A percentile compares a stretch with the other conserved stretches of the same genome.
Evolutionary conservation across 1,284 basidiomycete species (phyloP).

Genomic region (Exobasidium rhododendri): DNA sequence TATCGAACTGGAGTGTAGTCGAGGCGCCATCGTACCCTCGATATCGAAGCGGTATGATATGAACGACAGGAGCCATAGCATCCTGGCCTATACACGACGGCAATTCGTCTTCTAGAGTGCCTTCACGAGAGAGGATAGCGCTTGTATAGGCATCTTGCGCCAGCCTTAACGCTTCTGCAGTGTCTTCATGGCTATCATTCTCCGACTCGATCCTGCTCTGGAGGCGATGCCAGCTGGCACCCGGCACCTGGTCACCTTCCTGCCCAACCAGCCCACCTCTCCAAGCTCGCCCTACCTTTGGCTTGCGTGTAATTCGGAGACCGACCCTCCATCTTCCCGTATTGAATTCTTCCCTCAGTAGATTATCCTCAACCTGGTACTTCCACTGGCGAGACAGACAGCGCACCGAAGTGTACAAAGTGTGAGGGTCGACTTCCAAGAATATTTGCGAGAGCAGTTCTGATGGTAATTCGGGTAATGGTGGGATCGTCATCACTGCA

Average conservation of each 20-base stretch:
- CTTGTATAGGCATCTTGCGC: not conserved
- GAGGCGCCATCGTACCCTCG: constrained; percentile 29
- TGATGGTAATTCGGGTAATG: constrained; percentile 26
- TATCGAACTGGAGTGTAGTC: constrained; percentile 36
- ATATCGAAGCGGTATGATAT: constrained; percentile 42
- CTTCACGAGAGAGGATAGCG: not conserved
- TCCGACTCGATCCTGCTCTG: not conserved
- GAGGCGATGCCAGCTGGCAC: not conserved
- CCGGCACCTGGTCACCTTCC: not conserved
- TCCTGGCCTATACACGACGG: not conserved
- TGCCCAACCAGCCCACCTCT: constrained; percentile 6
- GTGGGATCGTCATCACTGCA: not conserved
- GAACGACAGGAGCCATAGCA: constrained; percentile 18
- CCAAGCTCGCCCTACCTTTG: constrained; percentile 5
- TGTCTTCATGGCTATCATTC: not conserved
- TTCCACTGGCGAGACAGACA: constrained; percentile 36
- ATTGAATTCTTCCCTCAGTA: constrained; percentile 34
- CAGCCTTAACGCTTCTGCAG: not conserved
- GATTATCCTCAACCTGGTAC: constrained; percentile 31
- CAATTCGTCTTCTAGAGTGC: constrained; percentile 12
- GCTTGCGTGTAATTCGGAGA: constrained; percentile 34
- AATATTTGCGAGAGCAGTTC: constrained; percentile 46
- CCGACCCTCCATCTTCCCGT: constrained; percentile 39
- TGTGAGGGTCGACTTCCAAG: constrained; percentile 44
- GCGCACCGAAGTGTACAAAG: constrained; percentile 42